phyloP scores from a whole-genome alignment of 768 basidiomycete genomes.

The Tephrocybe sp. region DNA sequence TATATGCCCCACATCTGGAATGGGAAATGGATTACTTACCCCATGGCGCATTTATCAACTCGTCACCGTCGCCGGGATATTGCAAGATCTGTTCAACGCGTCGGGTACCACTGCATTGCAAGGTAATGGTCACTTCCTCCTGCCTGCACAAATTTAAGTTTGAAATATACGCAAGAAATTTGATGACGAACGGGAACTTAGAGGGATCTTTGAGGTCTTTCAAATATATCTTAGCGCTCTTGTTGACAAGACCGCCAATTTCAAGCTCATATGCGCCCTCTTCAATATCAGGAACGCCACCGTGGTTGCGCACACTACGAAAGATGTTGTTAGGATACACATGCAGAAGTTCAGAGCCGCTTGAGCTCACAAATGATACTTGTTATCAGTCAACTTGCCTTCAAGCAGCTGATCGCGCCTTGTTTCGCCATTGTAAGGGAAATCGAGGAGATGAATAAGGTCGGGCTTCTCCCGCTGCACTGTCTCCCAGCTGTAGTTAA shows the following conservation, averaged over 20 bases:
- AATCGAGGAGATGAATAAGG: slow-evolving; percentile 51
- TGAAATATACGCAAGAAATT: neutral
- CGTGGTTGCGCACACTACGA: slow-evolving; percentile 51
- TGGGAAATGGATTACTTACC: slow-evolving; percentile 20
- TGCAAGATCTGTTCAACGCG: slow-evolving; percentile 51
- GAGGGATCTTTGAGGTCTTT: slow-evolving; percentile 47
- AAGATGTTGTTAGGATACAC: neutral
- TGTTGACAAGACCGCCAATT: slow-evolving; percentile 51
- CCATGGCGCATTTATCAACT: slow-evolving; percentile 53
- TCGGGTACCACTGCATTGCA: slow-evolving; percentile 55
- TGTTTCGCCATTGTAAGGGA: slow-evolving; percentile 59
- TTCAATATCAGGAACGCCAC: slow-evolving; percentile 50
- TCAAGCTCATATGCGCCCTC: slow-evolving; percentile 47
- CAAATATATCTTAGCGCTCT: slow-evolving; percentile 40
- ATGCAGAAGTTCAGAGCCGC: neutral
- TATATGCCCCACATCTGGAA: neutral
- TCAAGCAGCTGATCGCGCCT: slow-evolving; percentile 38
- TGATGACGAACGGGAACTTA: slow-evolving; percentile 43
- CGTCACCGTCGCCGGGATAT: slow-evolving; percentile 56
- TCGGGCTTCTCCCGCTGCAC: slow-evolving; percentile 52
- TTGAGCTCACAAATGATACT: slow-evolving; percentile 47
- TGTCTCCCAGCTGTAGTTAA: slow-evolving; percentile 51
- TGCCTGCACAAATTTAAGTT: slow-evolving; percentile 29
- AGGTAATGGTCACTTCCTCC: slow-evolving; percentile 48
- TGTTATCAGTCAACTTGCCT: slow-evolving; percentile 49